These are phyloP conservation scores for Acacia concinna DNA, from an alignment of 331 rosid genomes.

Conservation along the genomic window DNA sequence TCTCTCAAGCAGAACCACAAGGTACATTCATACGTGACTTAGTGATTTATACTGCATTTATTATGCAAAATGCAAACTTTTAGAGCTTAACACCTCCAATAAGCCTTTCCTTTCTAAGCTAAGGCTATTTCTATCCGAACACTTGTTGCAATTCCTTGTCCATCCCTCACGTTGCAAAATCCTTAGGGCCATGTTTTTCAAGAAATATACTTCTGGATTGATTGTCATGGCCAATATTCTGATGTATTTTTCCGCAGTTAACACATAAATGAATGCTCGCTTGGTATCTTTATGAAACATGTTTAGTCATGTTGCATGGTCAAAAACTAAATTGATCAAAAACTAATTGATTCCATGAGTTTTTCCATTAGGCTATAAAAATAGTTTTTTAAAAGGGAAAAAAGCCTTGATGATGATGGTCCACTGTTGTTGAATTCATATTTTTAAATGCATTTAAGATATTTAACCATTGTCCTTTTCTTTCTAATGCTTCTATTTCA, in stretches of 20 bases:
- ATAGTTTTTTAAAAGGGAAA: not conserved
- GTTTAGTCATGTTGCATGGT: slow-evolving; percentile 3
- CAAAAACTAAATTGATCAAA: not conserved
- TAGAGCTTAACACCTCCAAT: slow-evolving; percentile 9
- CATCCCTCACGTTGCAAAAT: not conserved
- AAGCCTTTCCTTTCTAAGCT: not conserved
- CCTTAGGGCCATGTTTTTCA: not conserved
- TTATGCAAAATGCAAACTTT: not conserved
- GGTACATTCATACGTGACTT: slow-evolving; percentile 52
- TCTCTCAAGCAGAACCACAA: slow-evolving; percentile 89
- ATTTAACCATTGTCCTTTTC: not conserved
- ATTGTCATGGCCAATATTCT: not conserved
- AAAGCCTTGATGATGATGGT: not conserved
- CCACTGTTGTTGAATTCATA: not conserved
- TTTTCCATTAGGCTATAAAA: slow-evolving; percentile 3
- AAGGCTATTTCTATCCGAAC: not conserved
- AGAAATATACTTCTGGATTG: not conserved
- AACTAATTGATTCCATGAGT: not conserved
- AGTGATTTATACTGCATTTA: not conserved
- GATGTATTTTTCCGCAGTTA: not conserved
- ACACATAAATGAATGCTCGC: not conserved
- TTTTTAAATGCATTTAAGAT: no score
- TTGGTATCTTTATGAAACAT: slow-evolving; percentile 1
- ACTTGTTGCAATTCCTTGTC: not conserved
- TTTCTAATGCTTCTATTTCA: not conserved